These are phyloP conservation scores for Daedaleopsis nitida DNA, from an alignment of 768 basidiomycete species.

Conservation along the genomic window DNA sequence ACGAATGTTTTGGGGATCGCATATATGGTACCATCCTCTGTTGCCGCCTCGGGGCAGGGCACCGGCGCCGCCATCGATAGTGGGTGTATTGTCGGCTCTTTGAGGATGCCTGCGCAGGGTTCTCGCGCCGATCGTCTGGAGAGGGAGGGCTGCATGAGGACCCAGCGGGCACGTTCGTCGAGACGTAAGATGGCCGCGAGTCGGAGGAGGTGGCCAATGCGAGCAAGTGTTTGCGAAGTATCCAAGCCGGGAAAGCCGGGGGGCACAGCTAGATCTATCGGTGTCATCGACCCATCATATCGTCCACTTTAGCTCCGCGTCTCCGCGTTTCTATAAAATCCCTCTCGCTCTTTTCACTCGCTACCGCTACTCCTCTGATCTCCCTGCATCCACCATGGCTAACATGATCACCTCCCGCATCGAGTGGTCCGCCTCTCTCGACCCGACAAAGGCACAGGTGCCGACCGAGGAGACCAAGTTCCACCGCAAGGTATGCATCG, in stretches of 20 bases:
- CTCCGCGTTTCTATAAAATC: conserved; percentile 7
- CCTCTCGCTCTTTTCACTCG: conserved; percentile 15
- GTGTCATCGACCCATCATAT: conserved; percentile 19
- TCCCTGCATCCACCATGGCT: conserved; percentile 24
- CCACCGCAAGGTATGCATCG: conserved; percentile 74
- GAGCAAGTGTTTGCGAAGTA: neutral
- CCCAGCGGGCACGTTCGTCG: conserved; percentile 20
- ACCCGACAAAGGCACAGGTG: conserved; percentile 67
- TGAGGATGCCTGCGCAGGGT: neutral
- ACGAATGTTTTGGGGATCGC: conserved; percentile 10
- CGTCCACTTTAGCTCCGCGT: conserved; percentile 23
- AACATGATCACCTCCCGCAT: conserved; percentile 69
- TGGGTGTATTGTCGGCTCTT: neutral
- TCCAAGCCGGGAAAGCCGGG: neutral
- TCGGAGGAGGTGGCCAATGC: conserved; percentile 7
- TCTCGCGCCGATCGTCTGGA: no score
- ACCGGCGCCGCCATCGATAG: conserved; percentile 19
- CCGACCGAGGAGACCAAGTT: conserved; percentile 82
- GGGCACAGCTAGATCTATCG: conserved; percentile 17
- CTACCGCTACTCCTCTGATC: conserved; percentile 9
- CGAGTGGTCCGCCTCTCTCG: conserved; percentile 89
- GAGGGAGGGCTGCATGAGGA: no score
- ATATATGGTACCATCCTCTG: conserved; percentile 9
- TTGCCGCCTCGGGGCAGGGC: conserved; percentile 13
- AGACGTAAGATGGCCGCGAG: conserved; percentile 2